Base-by-base conservation (phyloP, 305 asterid genomes). In the Solanum hybrid region DNA sequence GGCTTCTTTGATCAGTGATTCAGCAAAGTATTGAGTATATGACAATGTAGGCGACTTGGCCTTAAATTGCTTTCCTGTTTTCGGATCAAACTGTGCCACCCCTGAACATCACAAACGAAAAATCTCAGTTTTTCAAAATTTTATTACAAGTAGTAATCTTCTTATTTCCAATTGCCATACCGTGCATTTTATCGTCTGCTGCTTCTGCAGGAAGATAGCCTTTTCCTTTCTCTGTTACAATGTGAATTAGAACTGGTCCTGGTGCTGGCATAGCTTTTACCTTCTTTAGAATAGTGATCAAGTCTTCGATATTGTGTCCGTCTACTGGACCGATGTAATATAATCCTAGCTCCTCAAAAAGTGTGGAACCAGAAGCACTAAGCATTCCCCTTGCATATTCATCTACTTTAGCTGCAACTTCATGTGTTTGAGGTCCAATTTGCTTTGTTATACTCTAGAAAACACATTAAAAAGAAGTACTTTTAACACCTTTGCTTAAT, bases 271-370 rank as follows among this genome's bases (percentile, higher is more conserved):
- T 92, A 7, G 92, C 16, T 88, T 94, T 95, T 4, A 95, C 98
- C 90, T 95, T 94, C 40, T 94, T 36, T 33, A 96, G 92, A 88
- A 96, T 95, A 42, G 93, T 91, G 37, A 95, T 92, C 29, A 96
- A 82, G 89, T 96, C 98, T 42, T 95, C 93, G 78, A 96, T 36
- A 74, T 91, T 95, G 36, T 96, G 98, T 3, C 98, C 98, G 84
- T 96, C 98, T 4, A 96, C 97, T 9, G 98, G 98, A 18, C 98
- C 98, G 8, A 96, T 96, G 89, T 96, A 96, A 82, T 96, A 96
- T 76, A 96, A 78, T 11, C 98, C 98, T 3, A 96, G 95, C 94
- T 96, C 98, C 92, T 96, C 98, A 82, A 96, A 96, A 69, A 96
- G 92, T 0, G 96, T 94, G 4, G 98, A 96, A n/a, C 98, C 98